Base-by-base conservation (phyloP, 2,329 filamentous ascomycete species). In the Emmonsia crescens region DNA sequence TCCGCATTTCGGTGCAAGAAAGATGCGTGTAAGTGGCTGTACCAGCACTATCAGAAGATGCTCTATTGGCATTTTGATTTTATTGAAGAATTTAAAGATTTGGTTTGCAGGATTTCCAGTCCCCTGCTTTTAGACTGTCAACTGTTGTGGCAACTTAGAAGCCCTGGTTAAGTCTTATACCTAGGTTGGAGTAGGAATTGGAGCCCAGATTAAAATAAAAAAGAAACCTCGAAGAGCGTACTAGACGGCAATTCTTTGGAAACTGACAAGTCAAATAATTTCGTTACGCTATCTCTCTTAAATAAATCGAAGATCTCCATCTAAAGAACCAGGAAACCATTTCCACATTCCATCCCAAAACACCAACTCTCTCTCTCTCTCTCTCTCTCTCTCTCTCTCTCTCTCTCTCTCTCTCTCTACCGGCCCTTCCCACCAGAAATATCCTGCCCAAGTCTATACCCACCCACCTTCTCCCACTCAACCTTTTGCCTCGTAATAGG, bases 401-500 rank as follows among this genome's bases (percentile, higher is more conserved):
- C 31, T 24, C 46, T 51, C 57, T 46, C n/a, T 10, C 33, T n/a
- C 40, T 61, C 38, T 67, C 49, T 57, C 44, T 38, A 71, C 64
- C 70, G 68, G 44, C 68, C 68, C 71, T 84, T 85, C 58, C 87
- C 87, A 57, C 87, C 87, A 21, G 87, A 86, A 74, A 91, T 89
- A 72, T 90, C 88, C 75, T 91, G 88, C 31, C 89, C 89, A 68
- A 96, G 80, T 64, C 91, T 83, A 79, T 99, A 99, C 68, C 91
- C 91, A 54, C 90, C 88, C 67, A 99, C 90, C 81, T 96, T 96
- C 76, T 99, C 93, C 94, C 94, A 99, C 78, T 99, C 94, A 68
- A 99, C 93, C 83, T 96, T 96, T 80, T 99, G 94, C 72, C 94
- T 86, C 64, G 94, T 99, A 63, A 99, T 91, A 0, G 94, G 94